A percentile compares a stretch with the other conserved stretches of the same genome.
These are phyloP conservation scores for Kazachstania martiniae DNA, from an alignment of 805 yeast species.

Conservation along the genomic window DNA sequence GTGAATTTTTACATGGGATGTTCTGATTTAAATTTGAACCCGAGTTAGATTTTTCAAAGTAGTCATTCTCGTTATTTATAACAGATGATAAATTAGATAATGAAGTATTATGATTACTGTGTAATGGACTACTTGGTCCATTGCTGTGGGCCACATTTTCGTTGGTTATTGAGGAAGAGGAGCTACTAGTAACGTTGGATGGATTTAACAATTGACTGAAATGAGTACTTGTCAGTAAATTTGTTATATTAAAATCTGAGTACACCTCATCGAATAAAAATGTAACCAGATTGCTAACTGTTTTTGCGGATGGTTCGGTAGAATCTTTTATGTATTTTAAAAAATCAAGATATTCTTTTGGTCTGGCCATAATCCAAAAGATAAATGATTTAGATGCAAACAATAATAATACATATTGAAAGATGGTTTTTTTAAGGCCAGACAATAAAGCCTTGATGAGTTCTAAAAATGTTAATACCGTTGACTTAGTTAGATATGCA, in stretches of 20 bases:
- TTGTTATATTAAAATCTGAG: conserved; percentile 15
- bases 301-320: conserved; percentile 1
- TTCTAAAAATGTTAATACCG: conserved; percentile 30
- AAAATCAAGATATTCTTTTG: conserved; percentile 32
- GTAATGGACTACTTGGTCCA: no score
- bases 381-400: conserved; percentile 37
- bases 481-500: conserved; percentile 31
- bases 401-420: conserved; percentile 35
- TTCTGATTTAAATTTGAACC: no score
- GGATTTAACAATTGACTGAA: no score
- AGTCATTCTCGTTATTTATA: no score
- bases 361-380: conserved; percentile 41
- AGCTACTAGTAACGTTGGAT: no score
- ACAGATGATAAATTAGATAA: no score
- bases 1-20: no score
- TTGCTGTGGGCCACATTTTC: no score
- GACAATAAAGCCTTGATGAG: conserved; percentile 30
- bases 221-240: conserved; percentile 8
- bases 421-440: conserved; percentile 33
- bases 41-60: no score
- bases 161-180: no score
- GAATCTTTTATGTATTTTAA: conserved; percentile 2
- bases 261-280: conserved; percentile 19
- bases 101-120: no score
- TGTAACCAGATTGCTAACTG: conserved; percentile 3